These are phyloP conservation scores for Hibiscus trionum DNA, from an alignment of 345 rosid genomes.

Conservation along the genomic window DNA sequence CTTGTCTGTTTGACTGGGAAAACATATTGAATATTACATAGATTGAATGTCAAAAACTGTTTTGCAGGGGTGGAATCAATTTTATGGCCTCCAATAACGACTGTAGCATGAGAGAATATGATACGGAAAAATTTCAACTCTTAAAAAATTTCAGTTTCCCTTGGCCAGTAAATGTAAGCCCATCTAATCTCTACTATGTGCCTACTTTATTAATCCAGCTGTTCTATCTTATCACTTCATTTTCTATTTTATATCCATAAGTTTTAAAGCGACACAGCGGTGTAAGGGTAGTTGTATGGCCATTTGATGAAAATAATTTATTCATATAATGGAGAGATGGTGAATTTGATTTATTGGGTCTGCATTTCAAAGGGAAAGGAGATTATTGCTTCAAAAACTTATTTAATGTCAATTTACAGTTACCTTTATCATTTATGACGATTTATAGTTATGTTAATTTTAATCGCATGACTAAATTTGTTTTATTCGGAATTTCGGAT, in stretches of 20 bases:
- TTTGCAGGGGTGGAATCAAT: conserved; percentile 47
- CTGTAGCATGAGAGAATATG: conserved; percentile 41
- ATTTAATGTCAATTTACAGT: conserved; percentile 36
- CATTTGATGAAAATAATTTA: background rate
- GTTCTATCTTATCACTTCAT: background rate
- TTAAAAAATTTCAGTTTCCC: conserved; percentile 37
- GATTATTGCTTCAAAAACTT: background rate
- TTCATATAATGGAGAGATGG: background rate
- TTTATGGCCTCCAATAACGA: conserved; percentile 56
- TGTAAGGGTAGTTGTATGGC: background rate
- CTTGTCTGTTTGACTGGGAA: background rate
- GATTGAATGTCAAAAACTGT: conserved; percentile 2
- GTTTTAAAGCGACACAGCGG: background rate
- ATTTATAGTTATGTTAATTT: too few species aligned
- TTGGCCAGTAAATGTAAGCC: conserved; percentile 63
- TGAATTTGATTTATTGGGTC: background rate
- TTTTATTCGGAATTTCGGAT: conserved; percentile 5
- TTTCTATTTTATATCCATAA: background rate
- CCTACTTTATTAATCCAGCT: background rate
- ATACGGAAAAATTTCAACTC: conserved; percentile 45
- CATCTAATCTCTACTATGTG: background rate
- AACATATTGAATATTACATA: background rate
- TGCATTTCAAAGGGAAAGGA: background rate
- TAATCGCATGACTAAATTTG: background rate
- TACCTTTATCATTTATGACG: background rate